Evolutionary conservation across 306 rosid species (phyloP), one percentile per base, ranked within the genome.

Genomic region (Lotus japonicus): DNA sequence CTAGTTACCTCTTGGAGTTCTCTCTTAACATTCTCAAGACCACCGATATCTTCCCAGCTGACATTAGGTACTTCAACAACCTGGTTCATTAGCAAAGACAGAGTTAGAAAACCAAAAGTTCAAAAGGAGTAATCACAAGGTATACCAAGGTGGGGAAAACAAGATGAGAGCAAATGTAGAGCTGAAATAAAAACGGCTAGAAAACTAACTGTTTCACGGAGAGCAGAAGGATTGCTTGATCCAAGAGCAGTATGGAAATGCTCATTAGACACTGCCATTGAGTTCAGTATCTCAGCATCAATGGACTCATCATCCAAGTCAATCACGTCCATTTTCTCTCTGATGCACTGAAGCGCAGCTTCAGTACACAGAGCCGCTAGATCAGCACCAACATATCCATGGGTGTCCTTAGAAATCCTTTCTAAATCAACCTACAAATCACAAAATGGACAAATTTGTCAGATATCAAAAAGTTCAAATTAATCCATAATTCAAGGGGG

Each of bases 331-430:
- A 90, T 94, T 82, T 94, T 94, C 82, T 94, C 98, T 61, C 97
- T 86, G 58, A 94, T 94, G 70, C 98, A 94, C 66, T 94, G 98
- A 63, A 94, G 98, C 52, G 98, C 98, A 71, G 98, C 97, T 81
- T 94, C 97, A 58, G 98, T 90, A 79, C 98, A 94, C 79, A 90
- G 70, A 63, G 97, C 97, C 26, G 97, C 98, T 11, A 94, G 77
- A 82, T 94, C 98, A 57, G 98, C 97, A 66, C 98, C 98, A 76
- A 90, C 98, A 74, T 90, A 90, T 49, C 98, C 98, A 53, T 94
- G 97, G 2, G 98, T 94, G 41, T 94, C 92, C 87, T 88, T 94
- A 0, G 97, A 42, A 68, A 94, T 90, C 82, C 82, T 86, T 78
- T 94, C 98, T 31, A 94, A 79, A 85, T 94, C 97, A 81, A 92